Base-by-base conservation (phyloP, 768 basidiomycete genomes). In the Russula earlei region DNA sequence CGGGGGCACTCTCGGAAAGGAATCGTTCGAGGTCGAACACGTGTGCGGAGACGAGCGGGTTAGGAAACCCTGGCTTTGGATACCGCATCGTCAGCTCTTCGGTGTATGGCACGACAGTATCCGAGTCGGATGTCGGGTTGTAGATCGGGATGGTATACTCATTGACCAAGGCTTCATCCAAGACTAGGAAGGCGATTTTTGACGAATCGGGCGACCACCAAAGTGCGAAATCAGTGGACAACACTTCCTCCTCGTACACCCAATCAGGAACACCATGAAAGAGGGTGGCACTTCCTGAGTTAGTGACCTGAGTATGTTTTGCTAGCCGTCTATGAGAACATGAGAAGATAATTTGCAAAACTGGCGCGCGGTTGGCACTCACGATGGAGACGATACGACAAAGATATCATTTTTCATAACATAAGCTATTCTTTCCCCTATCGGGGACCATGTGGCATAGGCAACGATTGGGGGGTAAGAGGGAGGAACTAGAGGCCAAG, bases 261-360 rank as follows among this genome's bases (percentile, higher is more conserved):
- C 96, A 98, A 67, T 96, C 92, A 0, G 92, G 90, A 2, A 96
- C 87, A 7, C 96, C 96, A 64, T 97, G 83, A 75, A 98, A 96
- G 15, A 94, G 75, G 0, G 87, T 85, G 0, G 81, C 77, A 49
- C 85, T 88, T 0, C 96, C 96, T 14, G 84, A 80, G 1, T 75
- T 72, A 2, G 95, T 99, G 10, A 98, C 76, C 10, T 85, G 84
- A 48, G 94, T 84, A 10, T 84, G 73, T 14, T 72, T 62, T 1
- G 74, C 66, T 3, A 71, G 67, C 8, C 70, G 63, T 31, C 62
- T 65, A 31, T 10, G 27, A 55, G 43, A 20, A 73, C 76, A 44
- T 17, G 54, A 43, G 46, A 44, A 53, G 11, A 57, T 12, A 44
- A 53, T 54, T 48, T 47, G 41, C 31, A 42, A 22, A 50, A 34